These are phyloP conservation scores for Gossypium anomalum DNA, from an alignment of 345 rosid species.

Conservation along the genomic window DNA sequence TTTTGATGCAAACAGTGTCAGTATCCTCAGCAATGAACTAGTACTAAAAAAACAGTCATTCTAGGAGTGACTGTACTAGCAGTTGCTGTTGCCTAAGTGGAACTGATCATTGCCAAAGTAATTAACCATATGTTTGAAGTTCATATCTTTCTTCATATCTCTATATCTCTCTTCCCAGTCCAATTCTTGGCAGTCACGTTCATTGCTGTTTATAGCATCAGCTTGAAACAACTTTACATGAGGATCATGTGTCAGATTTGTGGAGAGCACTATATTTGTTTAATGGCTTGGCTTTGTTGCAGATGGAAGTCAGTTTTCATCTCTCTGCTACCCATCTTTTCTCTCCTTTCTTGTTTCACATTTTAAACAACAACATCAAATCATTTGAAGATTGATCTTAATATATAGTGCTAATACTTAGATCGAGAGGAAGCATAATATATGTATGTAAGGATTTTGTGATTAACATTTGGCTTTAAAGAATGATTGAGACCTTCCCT, in stretches of 20 bases:
- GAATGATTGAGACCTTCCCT: constrained; percentile 13
- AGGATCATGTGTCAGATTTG: constrained; percentile 6
- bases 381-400: not conserved
- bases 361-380: constrained; percentile 11
- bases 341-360: constrained; percentile 13
- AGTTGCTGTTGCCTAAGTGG: constrained; percentile 21
- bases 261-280: constrained; percentile 13
- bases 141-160: not conserved
- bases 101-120: not conserved
- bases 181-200: not conserved
- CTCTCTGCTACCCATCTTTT: not conserved
- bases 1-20: constrained; percentile 35
- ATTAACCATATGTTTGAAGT: no score
- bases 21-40: constrained; percentile 20
- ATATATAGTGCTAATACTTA: no score
- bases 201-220: not conserved
- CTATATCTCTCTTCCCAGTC: constrained; percentile 8
- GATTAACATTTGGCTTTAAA: constrained; percentile 19
- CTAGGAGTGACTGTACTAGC: constrained; percentile 29
- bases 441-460: constrained; percentile 6
- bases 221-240: no score
- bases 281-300: constrained; percentile 14
- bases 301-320: constrained; percentile 20
- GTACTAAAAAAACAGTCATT: constrained; percentile 18
- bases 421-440: no score